Base-by-base conservation (phyloP, 2,329 filamentous ascomycete species). In the Aspergillus sojae region DNA sequence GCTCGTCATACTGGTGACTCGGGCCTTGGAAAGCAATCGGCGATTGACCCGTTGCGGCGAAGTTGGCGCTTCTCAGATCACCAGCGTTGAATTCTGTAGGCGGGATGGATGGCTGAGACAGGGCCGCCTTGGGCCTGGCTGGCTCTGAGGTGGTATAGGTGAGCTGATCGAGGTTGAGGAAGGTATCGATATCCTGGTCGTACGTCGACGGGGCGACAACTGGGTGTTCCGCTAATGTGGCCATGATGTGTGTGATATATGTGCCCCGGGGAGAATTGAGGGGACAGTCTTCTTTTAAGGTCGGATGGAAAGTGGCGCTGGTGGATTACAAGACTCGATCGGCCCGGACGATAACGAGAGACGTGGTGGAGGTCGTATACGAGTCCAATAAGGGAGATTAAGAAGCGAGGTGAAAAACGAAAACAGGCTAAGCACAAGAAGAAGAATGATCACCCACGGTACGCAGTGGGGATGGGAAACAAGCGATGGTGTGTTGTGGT, bases 1-100 rank as follows among this genome's bases (percentile, higher is more conserved):
- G 96, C 75, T 92, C 89, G 73, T 93, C 92, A 83, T 98, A 98
- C 80, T 96, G 92, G 81, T 97, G 94, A 78, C 93, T 97, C 10
- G 95, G 94, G 41, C 89, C 92, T 55, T 88, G 89, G 74, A 94
- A 87, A 23, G 85, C 80, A 68, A 85, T 85, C 65, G 89, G 86
- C 30, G 75, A 77, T 62, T 79, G 77, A 65, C 71, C 73, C 46
- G 71, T 77, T 23, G 75, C 73, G 23, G 74, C 73, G 63, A 79
- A 77, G 55, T 71, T 72, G 61, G 72, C 74, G 66, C 74, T 75
- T 50, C 73, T 71, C 62, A 70, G 69, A 65, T 75, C 72, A 58
- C 66, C 68, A 57, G 68, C 58, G 60, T 68, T 73, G 62, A 74
- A 75, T n/a, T 79, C 74, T 46, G 77, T 72, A 57, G 72, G 72